These are phyloP conservation scores for Neofusicoccum laricinum DNA, from an alignment of 2,329 filamentous ascomycete genomes.

Conservation along the genomic window DNA sequence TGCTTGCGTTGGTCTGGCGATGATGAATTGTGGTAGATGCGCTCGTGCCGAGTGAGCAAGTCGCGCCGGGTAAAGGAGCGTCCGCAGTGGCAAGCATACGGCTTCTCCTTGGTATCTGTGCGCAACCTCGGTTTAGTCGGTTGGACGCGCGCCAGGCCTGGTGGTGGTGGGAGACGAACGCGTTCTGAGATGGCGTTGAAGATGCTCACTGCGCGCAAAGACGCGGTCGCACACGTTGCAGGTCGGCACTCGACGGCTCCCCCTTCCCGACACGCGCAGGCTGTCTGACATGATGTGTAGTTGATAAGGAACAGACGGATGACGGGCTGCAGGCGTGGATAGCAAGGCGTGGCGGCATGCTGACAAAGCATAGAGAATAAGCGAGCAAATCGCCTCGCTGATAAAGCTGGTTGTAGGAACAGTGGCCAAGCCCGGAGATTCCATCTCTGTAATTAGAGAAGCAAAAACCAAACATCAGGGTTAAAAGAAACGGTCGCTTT, in stretches of 20 bases:
- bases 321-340: too few species aligned
- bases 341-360: not conserved
- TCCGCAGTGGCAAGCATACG: not conserved
- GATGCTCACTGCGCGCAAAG: constrained; percentile 3
- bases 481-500: not conserved
- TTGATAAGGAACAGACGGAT: not conserved
- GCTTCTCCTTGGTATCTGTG: constrained; percentile 11
- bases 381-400: not conserved
- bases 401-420: too few species aligned
- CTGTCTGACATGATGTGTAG: not conserved
- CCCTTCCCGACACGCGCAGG: not conserved
- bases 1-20: not conserved
- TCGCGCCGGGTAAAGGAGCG: not conserved
- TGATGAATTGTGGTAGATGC: constrained; percentile 21
- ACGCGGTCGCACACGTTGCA: not conserved
- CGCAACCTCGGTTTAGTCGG: constrained; percentile 20
- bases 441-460: too few species aligned
- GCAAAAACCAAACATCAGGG: too few species aligned
- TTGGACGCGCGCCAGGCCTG: not conserved
- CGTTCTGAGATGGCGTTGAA: constrained; percentile 8
- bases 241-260: not conserved
- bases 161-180: constrained; percentile 23
- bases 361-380: not conserved
- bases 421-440: too few species aligned
- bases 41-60: constrained; percentile 1